Evolutionary conservation across 352 stramenopile species (phyloP).

Genomic region (Phytophthora crassamura): DNA sequence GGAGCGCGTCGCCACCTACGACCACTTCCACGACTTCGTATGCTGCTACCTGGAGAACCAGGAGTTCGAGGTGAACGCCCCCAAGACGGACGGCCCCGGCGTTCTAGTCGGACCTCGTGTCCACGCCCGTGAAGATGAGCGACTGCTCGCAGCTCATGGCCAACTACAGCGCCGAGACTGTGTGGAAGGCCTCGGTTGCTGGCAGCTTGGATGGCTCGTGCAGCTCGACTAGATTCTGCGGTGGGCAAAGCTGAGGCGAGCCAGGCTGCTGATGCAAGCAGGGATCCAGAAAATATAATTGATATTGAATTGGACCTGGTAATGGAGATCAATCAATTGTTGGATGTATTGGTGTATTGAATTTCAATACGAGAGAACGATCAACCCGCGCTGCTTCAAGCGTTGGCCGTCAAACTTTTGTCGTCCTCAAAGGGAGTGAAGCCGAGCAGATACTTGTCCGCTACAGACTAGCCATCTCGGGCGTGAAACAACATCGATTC

Average conservation of each 20-base stretch:
- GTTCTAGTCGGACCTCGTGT: conserved; percentile 17
- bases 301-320: too few relatives aligned
- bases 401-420: too few relatives aligned
- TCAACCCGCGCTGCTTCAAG: too few relatives aligned
- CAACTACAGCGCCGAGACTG: conserved; percentile 19
- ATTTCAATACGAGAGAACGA: too few relatives aligned
- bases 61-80: conserved; percentile 34
- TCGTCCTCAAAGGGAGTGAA: too few relatives aligned
- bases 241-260: neutral
- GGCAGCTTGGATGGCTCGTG: neutral
- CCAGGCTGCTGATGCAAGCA: neutral
- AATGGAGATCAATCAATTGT: too few relatives aligned
- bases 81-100: conserved; percentile 6
- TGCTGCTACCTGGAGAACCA: conserved; percentile 36
- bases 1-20: conserved; percentile 30
- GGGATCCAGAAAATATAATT: too few relatives aligned
- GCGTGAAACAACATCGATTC: too few relatives aligned
- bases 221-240: neutral
- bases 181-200: conserved; percentile 18
- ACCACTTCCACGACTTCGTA: conserved; percentile 32
- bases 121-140: conserved; percentile 19
- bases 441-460: too few relatives aligned
- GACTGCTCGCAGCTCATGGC: conserved; percentile 19
- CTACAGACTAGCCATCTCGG: too few relatives aligned
- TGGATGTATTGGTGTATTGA: too few relatives aligned